Percentiles rank a stretch among this genome's conserved stretches.
phyloP scores from a whole-genome alignment of 768 basidiomycete species.

The Russula griseocarnosa region DNA sequence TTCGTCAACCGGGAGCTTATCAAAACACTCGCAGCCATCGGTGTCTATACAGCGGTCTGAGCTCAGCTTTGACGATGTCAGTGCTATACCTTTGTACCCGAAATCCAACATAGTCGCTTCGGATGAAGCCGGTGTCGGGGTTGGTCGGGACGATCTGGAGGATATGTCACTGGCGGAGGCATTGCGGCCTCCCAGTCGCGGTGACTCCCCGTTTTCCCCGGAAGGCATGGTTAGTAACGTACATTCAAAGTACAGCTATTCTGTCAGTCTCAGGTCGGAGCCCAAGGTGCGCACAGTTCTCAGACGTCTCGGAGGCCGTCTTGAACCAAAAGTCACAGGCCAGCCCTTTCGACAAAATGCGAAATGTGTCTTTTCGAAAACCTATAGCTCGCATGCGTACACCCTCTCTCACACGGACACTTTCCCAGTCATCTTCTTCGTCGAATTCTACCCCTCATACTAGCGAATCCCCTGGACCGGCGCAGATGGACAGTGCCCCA shows the following conservation, averaged over 20 bases:
- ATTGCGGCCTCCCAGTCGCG: slow-evolving; percentile 51
- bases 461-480: slow-evolving; percentile 18
- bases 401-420: slow-evolving; percentile 61
- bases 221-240: slow-evolving; percentile 34
- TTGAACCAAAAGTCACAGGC: slow-evolving; percentile 39
- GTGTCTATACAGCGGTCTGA: slow-evolving; percentile 7
- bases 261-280: slow-evolving; percentile 57
- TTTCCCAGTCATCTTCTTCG: slow-evolving; percentile 56
- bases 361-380: slow-evolving; percentile 57
- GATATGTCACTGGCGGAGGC: slow-evolving; percentile 53
- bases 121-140: slow-evolving; percentile 7
- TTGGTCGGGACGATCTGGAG: slow-evolving; percentile 37
- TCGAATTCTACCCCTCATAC: slow-evolving; percentile 55
- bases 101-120: slow-evolving; percentile 33
- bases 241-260: slow-evolving; percentile 51
- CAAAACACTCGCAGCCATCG: slow-evolving; percentile 12
- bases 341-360: slow-evolving; percentile 59
- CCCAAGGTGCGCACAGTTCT: slow-evolving; percentile 42
- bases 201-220: slow-evolving; percentile 46
- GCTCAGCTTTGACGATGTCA: slow-evolving; percentile 52
- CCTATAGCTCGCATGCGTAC: slow-evolving; percentile 53
- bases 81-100: slow-evolving; percentile 53
- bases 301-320: background rate
- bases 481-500: slow-evolving; percentile 5
- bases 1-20: slow-evolving; percentile 25